Evolutionary conservation across 2,329 filamentous ascomycete species (phyloP), one percentile per base, ranked within the genome.

Genomic region (Atkinsonella texensis): DNA sequence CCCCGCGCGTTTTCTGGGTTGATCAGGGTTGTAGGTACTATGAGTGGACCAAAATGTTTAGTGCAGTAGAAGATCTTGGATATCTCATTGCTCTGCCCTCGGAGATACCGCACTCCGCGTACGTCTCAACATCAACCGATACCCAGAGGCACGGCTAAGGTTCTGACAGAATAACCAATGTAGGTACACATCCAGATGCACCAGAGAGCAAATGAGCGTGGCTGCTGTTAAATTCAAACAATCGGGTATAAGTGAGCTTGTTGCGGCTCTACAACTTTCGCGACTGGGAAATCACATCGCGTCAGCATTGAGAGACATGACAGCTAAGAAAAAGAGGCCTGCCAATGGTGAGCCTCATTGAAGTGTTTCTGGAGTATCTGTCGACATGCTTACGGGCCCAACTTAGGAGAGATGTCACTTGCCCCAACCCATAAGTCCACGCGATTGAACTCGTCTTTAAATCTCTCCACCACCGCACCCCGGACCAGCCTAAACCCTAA

Each of bases 21-120:
- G 48, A 50, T 32, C 48, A 50, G n/a, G 48, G 48, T 17, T 50
- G 48, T 23, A 50, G 40, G 41, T 50, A 50, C 15, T 31, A 33
- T 45, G 41, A 46, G 18, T 50, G 48, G 48, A 38, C 48, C 20
- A 41, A 45, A 38, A 38, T 50, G 10, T 31, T 50, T 13, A 45
- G 40, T 38, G 48, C 20, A 50, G 31, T 28, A 45, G 31, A 15
- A 15, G 41, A 50, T 38, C 48, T 50, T 5, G 48, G 48, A 38
- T 50, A 50, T 45, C 41, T 50, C 10, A 35, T 39, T 18, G 48
- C 48, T 13, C 38, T 50, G 41, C 48, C 48, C 12, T 17, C 28
- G 15, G 48, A 50, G 11, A 31, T 50, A 12, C 20, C 48, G 10
- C 48, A 50, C 41, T 50, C 40, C 10, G 48, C 41, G 23, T 50